Percentiles rank a stretch among this genome's conserved stretches.
Evolutionary conservation across 768 basidiomycete species (phyloP).

Genomic region (Leccinum rimulosum): DNA sequence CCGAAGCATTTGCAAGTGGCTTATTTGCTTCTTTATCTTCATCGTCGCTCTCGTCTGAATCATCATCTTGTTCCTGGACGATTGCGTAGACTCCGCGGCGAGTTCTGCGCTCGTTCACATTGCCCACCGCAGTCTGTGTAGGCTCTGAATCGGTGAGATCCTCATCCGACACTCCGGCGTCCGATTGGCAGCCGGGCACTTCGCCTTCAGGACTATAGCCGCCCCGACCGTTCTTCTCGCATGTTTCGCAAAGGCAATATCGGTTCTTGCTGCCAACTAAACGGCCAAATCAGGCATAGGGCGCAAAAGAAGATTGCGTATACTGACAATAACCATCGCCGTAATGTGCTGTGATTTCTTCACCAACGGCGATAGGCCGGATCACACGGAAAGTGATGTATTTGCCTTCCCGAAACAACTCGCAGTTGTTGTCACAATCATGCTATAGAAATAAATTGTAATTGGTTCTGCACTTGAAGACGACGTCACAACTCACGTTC

Average conservation of each 20-base stretch:
- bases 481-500: conserved; percentile 56
- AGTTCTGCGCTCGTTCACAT: conserved; percentile 78
- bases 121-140: conserved; percentile 48
- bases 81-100: conserved; percentile 81
- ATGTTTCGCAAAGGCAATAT: conserved; percentile 83
- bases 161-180: conserved; percentile 38
- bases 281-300: conserved; percentile 29
- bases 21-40: conserved; percentile 48
- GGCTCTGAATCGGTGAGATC: conserved; percentile 40
- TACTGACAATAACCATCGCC: conserved; percentile 87
- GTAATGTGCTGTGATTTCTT: conserved; percentile 89
- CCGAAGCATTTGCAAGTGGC: conserved; percentile 45
- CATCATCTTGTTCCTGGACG: conserved; percentile 54
- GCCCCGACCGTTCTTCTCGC: conserved; percentile 71
- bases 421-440: conserved; percentile 87
- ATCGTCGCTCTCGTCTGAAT: conserved; percentile 61
- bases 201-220: conserved; percentile 64
- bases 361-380: conserved; percentile 72
- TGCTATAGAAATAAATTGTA: conserved; percentile 48
- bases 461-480: neutral
- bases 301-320: conserved; percentile 19
- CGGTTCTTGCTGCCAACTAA: conserved; percentile 66
- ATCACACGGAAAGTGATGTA: conserved; percentile 88
- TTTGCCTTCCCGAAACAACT: conserved; percentile 83
- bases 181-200: conserved; percentile 45